These are phyloP conservation scores for Pseudozyma sp. DNA, from an alignment of 1,284 basidiomycete genomes.

Conservation along the genomic window DNA sequence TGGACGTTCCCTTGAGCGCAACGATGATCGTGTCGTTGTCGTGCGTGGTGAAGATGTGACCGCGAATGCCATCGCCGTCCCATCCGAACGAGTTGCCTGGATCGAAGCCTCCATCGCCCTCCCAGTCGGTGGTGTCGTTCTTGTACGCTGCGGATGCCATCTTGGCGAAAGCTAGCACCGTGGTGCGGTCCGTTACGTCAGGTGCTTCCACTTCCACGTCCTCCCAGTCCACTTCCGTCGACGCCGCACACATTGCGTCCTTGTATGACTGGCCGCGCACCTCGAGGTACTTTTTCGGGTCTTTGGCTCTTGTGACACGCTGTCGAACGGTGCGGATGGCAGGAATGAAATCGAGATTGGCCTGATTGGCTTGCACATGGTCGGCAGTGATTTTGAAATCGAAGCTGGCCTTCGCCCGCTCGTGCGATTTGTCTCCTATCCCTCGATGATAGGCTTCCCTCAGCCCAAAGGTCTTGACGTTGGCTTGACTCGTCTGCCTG, in stretches of 20 bases:
- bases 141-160: slow-evolving; percentile 92
- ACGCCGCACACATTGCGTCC: slow-evolving; percentile 40
- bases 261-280: slow-evolving; percentile 44
- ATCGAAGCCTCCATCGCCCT: slow-evolving; percentile 62
- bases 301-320: slow-evolving; percentile 38
- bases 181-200: slow-evolving; percentile 80
- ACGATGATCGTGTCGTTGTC: slow-evolving; percentile 85
- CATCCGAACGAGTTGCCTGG: slow-evolving; percentile 86
- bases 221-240: slow-evolving; percentile 69
- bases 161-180: slow-evolving; percentile 85
- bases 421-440: slow-evolving; percentile 32
- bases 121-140: slow-evolving; percentile 47
- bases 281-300: slow-evolving; percentile 40
- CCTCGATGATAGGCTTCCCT: slow-evolving; percentile 49
- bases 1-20: slow-evolving; percentile 93
- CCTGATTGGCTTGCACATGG: slow-evolving; percentile 12
- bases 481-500: not conserved
- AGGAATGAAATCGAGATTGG: slow-evolving; percentile 30
- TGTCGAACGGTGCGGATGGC: slow-evolving; percentile 37
- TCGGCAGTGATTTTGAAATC: slow-evolving; percentile 41
- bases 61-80: slow-evolving; percentile 89
- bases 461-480: slow-evolving; percentile 33
- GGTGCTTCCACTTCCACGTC: slow-evolving; percentile 72
- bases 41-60: slow-evolving; percentile 76
- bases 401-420: slow-evolving; percentile 30